Conservation (phyloP, 129 eudicot species). For the Pittosporum tobira region DNA sequence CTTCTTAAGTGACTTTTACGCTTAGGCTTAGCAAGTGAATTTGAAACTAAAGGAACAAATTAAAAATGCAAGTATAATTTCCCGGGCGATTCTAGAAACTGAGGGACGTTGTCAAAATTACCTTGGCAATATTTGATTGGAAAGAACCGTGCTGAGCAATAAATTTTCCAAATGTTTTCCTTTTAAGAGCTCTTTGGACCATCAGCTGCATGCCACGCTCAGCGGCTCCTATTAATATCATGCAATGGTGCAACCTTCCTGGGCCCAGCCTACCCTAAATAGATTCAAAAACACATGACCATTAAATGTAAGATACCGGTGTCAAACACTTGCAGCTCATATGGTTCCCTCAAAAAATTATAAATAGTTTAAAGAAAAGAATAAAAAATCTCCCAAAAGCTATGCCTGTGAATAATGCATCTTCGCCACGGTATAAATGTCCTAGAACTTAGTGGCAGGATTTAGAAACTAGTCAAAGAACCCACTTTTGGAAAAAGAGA, state of each 20-base stretch:
- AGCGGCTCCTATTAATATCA: conserved; percentile 94
- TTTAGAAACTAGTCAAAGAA: too few species aligned
- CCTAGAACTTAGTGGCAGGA: too few species aligned
- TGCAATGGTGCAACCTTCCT: conserved; percentile 98
- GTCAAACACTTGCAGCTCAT: too few species aligned
- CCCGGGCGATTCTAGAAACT: background rate
- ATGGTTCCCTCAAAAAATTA: too few species aligned
- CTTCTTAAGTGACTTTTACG: too few species aligned
- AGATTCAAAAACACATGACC: conserved; percentile 1
- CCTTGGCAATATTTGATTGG: conserved; percentile 85
- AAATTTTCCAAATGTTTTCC: conserved; percentile 74
- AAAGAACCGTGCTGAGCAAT: conserved; percentile 95
- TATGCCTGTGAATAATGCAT: too few species aligned
- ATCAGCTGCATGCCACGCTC: conserved; percentile 96
- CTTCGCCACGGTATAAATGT: too few species aligned
- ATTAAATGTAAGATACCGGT: too few species aligned
- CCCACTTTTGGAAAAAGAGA: too few species aligned
- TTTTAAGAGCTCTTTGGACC: conserved; percentile 75
- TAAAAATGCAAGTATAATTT: background rate
- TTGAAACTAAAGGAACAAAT: background rate
- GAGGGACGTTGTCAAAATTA: too few species aligned
- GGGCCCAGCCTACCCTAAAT: conserved; percentile 96
- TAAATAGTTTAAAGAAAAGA: too few species aligned
- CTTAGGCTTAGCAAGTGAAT: background rate
- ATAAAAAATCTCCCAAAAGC: too few species aligned